Evolutionary conservation across 768 basidiomycete species (phyloP).

Genomic region (Brasilioporus rufonigricans): DNA sequence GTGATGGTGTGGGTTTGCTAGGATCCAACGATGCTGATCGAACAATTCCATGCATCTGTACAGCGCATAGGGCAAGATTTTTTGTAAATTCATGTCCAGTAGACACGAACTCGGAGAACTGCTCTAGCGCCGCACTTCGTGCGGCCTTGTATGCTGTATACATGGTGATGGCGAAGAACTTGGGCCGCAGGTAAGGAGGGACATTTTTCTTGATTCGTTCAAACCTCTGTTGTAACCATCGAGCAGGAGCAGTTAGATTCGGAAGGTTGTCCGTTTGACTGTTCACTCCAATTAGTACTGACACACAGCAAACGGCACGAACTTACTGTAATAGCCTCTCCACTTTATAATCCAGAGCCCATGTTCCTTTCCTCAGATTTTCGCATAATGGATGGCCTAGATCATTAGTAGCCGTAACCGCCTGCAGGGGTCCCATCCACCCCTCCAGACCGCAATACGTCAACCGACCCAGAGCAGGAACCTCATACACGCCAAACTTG

Average conservation of each 20-base stretch:
- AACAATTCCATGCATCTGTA: conserved; percentile 91
- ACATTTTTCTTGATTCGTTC: conserved; percentile 71
- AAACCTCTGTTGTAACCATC: conserved; percentile 89
- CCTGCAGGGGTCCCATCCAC: conserved; percentile 89
- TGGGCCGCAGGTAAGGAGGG: conserved; percentile 89
- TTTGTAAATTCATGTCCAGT: conserved; percentile 89
- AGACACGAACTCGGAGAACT: conserved; percentile 82
- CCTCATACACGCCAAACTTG: conserved; percentile 76
- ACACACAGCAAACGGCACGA: background rate
- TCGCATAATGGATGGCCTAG: conserved; percentile 89
- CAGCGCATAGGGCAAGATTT: conserved; percentile 77
- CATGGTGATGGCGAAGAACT: conserved; percentile 92
- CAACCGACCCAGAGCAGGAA: conserved; percentile 72
- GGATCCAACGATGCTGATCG: conserved; percentile 89
- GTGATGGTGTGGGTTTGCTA: conserved; percentile 62
- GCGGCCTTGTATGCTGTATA: conserved; percentile 93
- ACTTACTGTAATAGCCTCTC: conserved; percentile 69
- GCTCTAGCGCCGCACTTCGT: conserved; percentile 77
- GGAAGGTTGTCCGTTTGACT: conserved; percentile 68
- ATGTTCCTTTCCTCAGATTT: conserved; percentile 82
- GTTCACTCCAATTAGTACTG: conserved; percentile 10
- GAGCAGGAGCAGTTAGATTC: conserved; percentile 62
- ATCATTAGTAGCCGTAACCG: conserved; percentile 88
- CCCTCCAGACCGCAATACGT: conserved; percentile 95
- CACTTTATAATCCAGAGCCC: conserved; percentile 90